Base-by-base conservation (phyloP, 805 yeast genomes). In the Suhomyces xylopsoci region DNA sequence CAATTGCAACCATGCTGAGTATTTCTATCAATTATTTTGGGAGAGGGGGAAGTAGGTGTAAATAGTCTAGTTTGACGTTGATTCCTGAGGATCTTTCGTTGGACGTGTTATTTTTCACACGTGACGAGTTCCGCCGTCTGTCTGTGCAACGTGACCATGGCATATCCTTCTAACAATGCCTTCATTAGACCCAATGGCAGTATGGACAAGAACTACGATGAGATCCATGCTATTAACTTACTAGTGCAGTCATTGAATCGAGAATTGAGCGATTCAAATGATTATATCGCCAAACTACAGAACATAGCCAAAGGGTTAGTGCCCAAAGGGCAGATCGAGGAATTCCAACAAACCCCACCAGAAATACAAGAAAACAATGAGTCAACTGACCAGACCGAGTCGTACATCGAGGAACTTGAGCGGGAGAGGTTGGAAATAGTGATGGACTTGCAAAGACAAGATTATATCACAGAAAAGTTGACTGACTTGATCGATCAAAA, bases 1-100 rank as follows among this genome's bases (percentile, higher is more conserved):
- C 85, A 68, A 92, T 88, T 48, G 96, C 84, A 49, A 90, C 96
- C 97, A 75, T 74, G 55, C 48, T 67, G 52, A 19, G 24, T 38
- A 17, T 17, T 19, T 19, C 42, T 17, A 38, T 38, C 24, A 38
- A 38, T 38, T 41, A 40, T 25, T 30, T 22, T 38, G 42, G 14
- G 14, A 24, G 24, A 9, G 7, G 22, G 12, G 24, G 42, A 17
- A 17, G 42, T 38, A 38, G 7, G 14, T 19, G 42, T 17, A 38
- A 2, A 9, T 38, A 17, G 5, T 10, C 32, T 12, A 38, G 24
- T 7, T 17, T 38, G 20, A 19, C 42, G 42, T 38, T 19, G n/a
- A 38, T 38, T 38, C 24, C 24, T 38, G 42, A 38, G 42, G 42
- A 17, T 38, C 22, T 38, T 38, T 38, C 42, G 42, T 38, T 38